phyloP scores from a whole-genome alignment of 768 basidiomycete species.

The Amanita muscaria region DNA sequence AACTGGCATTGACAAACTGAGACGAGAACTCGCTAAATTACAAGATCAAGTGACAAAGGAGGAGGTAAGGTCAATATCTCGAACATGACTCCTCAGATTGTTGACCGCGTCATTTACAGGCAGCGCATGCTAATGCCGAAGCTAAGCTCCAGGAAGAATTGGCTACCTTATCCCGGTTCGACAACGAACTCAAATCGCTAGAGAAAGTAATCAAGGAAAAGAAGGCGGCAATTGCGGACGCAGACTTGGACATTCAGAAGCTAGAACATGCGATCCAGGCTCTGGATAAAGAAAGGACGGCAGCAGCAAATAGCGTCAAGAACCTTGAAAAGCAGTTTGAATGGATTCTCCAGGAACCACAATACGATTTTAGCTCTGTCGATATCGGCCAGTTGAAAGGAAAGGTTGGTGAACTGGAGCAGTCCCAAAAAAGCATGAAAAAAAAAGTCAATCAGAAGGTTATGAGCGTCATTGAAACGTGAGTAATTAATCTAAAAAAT shows the following conservation, averaged over 20 bases:
- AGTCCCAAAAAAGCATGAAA: constrained; percentile 78
- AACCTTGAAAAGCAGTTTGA: constrained; percentile 74
- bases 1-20: constrained; percentile 41
- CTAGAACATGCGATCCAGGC: constrained; percentile 61
- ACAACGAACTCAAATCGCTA: constrained; percentile 78
- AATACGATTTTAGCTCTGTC: constrained; percentile 68
- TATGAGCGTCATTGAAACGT: constrained; percentile 94
- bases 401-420: constrained; percentile 67
- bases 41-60: constrained; percentile 35
- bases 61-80: constrained; percentile 30
- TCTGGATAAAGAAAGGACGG: constrained; percentile 55
- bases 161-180: constrained; percentile 81
- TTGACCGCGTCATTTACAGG: constrained; percentile 25
- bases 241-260: constrained; percentile 56
- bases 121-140: constrained; percentile 55
- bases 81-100: not conserved
- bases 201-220: constrained; percentile 77
- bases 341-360: constrained; percentile 86
- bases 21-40: constrained; percentile 56
- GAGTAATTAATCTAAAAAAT: constrained; percentile 18
- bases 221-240: constrained; percentile 59
- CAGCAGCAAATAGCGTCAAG: constrained; percentile 40
- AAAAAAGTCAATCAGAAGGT: constrained; percentile 95
- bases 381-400: constrained; percentile 53
- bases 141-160: constrained; percentile 74